Conservation (phyloP, 805 yeast species). For the Wickerhamiella lipophila region DNA sequence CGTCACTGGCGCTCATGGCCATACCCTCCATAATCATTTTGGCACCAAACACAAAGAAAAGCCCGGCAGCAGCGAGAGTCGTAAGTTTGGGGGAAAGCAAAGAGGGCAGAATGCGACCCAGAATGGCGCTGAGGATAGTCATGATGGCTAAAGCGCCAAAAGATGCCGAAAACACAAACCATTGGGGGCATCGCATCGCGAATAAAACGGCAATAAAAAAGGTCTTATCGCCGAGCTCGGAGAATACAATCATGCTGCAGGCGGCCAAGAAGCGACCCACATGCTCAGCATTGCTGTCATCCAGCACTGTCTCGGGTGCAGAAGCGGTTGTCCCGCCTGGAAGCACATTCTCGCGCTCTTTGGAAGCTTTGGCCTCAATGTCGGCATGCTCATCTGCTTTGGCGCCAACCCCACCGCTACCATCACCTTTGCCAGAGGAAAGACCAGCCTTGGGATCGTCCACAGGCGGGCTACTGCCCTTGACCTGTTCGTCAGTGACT, state of each 20-base stretch:
- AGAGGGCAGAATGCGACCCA: conserved; percentile 84
- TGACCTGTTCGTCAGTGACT: conserved; percentile 3
- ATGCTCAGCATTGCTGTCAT: neutral
- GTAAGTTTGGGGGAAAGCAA: conserved; percentile 70
- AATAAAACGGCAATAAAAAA: conserved; percentile 91
- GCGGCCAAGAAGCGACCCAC: conserved; percentile 50
- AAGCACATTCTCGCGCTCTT: neutral
- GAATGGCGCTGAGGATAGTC: conserved; percentile 82
- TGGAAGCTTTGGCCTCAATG: conserved; percentile 2
- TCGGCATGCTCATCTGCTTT: conserved; percentile 1
- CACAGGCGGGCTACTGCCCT: neutral
- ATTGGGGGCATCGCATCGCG: conserved; percentile 88
- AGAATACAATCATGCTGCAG: conserved; percentile 79
- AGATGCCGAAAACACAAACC: conserved; percentile 79
- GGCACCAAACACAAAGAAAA: conserved; percentile 36
- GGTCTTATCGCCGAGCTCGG: conserved; percentile 96
- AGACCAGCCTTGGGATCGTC: conserved; percentile 13
- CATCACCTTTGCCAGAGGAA: conserved; percentile 11
- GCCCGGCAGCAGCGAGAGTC: conserved; percentile 63
- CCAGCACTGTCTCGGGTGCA: neutral
- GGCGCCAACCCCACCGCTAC: conserved; percentile 14
- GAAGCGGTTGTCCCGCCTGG: neutral
- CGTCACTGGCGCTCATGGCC: conserved; percentile 49
- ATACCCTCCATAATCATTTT: conserved; percentile 63
- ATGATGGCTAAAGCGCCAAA: conserved; percentile 72